Percentiles rank a stretch among this genome's conserved stretches.
These are phyloP conservation scores for Salix udensis DNA, from an alignment of 345 rosid genomes.

Conservation along the genomic window DNA sequence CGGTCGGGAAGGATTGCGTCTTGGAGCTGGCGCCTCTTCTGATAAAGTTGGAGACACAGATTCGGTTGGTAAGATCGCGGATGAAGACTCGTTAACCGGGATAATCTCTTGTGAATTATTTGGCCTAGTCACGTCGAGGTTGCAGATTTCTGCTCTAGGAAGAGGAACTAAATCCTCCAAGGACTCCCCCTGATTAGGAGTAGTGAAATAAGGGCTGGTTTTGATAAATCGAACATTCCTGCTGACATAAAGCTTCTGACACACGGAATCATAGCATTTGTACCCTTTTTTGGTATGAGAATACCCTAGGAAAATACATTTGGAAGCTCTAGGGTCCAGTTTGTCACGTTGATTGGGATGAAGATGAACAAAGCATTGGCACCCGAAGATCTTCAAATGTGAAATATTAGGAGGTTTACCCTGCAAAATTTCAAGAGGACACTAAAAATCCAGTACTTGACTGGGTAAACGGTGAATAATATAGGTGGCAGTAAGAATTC, in stretches of 20 bases:
- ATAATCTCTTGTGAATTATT: rapidly evolving
- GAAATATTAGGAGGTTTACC: neutral
- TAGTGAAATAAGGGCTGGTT: too few relatives aligned
- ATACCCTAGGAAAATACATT: neutral
- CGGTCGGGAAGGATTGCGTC: neutral
- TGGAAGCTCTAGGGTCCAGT: too few relatives aligned
- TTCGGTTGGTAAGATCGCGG: too few relatives aligned
- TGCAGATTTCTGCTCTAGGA: too few relatives aligned
- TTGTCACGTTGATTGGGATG: neutral
- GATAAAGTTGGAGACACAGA: rapidly evolving
- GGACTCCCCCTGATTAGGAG: too few relatives aligned
- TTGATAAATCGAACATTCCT: neutral
- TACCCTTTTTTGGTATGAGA: neutral
- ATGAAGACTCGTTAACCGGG: too few relatives aligned
- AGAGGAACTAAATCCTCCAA: neutral
- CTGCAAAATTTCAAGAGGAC: neutral
- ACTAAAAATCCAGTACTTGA: neutral
- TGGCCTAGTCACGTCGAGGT: too few relatives aligned
- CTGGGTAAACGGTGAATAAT: neutral
- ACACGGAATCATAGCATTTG: neutral
- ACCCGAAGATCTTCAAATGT: neutral
- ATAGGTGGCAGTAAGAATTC: neutral
- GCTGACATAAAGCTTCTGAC: neutral
- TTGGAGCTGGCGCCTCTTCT: neutral
- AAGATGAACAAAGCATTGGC: neutral